A percentile compares a stretch with the other conserved stretches of the same genome.
These are phyloP conservation scores for Rhytidiadelphus loreus DNA, from an alignment of 225 moss, liverwort and hornwort species.

Conservation along the genomic window DNA sequence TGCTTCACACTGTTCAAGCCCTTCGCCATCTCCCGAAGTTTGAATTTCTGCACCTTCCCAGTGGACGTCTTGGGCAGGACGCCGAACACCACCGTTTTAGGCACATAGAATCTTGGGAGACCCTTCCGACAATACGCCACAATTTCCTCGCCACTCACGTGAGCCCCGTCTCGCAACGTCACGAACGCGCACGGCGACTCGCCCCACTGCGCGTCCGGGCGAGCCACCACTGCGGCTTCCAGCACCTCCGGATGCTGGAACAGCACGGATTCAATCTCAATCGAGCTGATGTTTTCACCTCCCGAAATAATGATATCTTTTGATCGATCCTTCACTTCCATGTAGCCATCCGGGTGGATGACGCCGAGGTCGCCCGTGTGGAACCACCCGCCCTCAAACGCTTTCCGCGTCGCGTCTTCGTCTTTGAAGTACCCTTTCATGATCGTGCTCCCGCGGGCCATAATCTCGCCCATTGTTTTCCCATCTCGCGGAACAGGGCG, in stretches of 20 bases:
- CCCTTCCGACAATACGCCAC: slow-evolving; percentile 35
- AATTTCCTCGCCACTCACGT: slow-evolving; percentile 13
- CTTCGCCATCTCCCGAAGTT: slow-evolving; percentile 36
- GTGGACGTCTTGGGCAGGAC: slow-evolving; percentile 67
- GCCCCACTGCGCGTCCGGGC: slow-evolving; percentile 57
- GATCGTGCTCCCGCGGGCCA: slow-evolving; percentile 53
- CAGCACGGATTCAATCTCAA: slow-evolving; percentile 61
- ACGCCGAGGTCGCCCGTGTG: slow-evolving; percentile 82
- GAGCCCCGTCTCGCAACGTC: slow-evolving; percentile 14
- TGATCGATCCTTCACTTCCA: slow-evolving; percentile 65
- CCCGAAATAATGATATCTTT: slow-evolving; percentile 83
- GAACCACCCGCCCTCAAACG: slow-evolving; percentile 74
- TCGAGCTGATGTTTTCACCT: slow-evolving; percentile 84
- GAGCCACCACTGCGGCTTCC: slow-evolving; percentile 75
- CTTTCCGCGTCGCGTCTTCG: slow-evolving; percentile 31
- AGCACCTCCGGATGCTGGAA: slow-evolving; percentile 52
- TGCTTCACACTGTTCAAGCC: not conserved
- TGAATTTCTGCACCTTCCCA: slow-evolving; percentile 65
- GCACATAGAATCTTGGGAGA: slow-evolving; percentile 50
- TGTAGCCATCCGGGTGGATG: slow-evolving; percentile 68
- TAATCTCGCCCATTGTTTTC: slow-evolving; percentile 57
- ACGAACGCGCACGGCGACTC: slow-evolving; percentile 79
- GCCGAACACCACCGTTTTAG: slow-evolving; percentile 49
- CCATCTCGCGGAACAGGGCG: slow-evolving; percentile 58
- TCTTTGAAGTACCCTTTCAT: slow-evolving; percentile 85